Evolutionary conservation across 78 protist genomes (phyloP).

Genomic region (Dictyostelium brefeldianum): DNA sequence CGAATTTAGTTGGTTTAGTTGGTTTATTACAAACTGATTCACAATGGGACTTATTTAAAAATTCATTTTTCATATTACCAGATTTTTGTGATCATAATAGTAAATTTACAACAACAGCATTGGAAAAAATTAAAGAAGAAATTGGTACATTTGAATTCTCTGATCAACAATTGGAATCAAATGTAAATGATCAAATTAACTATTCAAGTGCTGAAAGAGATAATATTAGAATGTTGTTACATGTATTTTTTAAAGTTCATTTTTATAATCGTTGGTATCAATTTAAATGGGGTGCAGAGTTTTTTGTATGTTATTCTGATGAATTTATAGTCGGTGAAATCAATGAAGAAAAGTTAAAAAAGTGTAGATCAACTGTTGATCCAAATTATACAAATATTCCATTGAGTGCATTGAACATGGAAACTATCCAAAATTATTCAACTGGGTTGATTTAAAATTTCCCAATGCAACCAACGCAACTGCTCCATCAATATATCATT

Average conservation of each 20-base stretch:
- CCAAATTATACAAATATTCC: too few relatives aligned
- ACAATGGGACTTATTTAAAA: not conserved
- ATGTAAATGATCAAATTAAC: not conserved
- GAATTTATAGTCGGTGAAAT: not conserved
- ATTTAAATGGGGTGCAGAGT: not conserved
- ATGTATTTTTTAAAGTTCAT: not conserved
- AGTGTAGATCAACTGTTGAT: too few relatives aligned
- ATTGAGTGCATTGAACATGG: too few relatives aligned
- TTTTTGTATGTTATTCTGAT: not conserved
- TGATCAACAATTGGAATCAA: not conserved
- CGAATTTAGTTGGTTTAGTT: not conserved
- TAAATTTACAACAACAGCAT: too few relatives aligned
- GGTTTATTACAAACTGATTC: not conserved
- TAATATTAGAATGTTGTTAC: not conserved
- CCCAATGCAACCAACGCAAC: too few relatives aligned
- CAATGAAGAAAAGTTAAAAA: too few relatives aligned
- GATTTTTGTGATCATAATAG: too few relatives aligned
- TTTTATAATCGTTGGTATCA: not conserved
- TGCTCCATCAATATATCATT: too few relatives aligned
- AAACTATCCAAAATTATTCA: too few relatives aligned
- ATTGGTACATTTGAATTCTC: not conserved
- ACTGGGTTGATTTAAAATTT: too few relatives aligned
- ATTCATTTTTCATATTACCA: too few relatives aligned
- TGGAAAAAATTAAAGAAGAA: not conserved
- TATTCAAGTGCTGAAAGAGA: not conserved